Evolutionary conservation across 1,284 basidiomycete species (phyloP).

Genomic region (Dichomitus squalens): DNA sequence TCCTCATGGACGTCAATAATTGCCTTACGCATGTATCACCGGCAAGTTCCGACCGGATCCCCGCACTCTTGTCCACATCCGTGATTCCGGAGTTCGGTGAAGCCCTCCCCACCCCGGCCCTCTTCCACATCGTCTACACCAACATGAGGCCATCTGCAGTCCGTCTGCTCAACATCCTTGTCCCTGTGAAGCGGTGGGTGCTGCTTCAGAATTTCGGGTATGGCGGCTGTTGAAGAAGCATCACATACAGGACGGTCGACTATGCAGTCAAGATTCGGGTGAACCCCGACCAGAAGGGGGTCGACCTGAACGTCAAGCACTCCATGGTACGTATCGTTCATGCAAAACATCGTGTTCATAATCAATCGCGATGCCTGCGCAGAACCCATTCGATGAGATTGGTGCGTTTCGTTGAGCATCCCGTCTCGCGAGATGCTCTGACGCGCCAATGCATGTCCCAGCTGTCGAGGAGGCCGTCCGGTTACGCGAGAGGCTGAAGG

Average conservation of each 20-base stretch:
- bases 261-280: slow-evolving; percentile 96
- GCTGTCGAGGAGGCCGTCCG: slow-evolving; percentile 98
- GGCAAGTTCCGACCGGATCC: slow-evolving; percentile 6
- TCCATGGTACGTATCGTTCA: slow-evolving; percentile 75
- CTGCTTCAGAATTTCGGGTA: not conserved
- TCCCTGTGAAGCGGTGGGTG: slow-evolving; percentile 85
- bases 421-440: not conserved
- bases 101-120: not conserved
- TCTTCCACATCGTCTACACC: not conserved
- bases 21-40: not conserved
- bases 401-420: slow-evolving; percentile 53
- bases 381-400: slow-evolving; percentile 98
- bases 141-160: slow-evolving; percentile 75
- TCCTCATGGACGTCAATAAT: too few species aligned
- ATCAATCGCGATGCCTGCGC: not conserved
- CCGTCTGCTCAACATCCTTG: slow-evolving; percentile 84
- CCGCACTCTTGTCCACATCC: slow-evolving; percentile 7
- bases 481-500: slow-evolving; percentile 82
- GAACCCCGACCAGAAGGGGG: slow-evolving; percentile 87
- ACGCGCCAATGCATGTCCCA: slow-evolving; percentile 35
- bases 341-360: not conserved
- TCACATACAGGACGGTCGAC: slow-evolving; percentile 61
- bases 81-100: not conserved
- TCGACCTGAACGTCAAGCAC: slow-evolving; percentile 96
- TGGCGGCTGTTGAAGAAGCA: not conserved